Conservation (phyloP, 768 basidiomycete species). For the Mycena polygramma region DNA sequence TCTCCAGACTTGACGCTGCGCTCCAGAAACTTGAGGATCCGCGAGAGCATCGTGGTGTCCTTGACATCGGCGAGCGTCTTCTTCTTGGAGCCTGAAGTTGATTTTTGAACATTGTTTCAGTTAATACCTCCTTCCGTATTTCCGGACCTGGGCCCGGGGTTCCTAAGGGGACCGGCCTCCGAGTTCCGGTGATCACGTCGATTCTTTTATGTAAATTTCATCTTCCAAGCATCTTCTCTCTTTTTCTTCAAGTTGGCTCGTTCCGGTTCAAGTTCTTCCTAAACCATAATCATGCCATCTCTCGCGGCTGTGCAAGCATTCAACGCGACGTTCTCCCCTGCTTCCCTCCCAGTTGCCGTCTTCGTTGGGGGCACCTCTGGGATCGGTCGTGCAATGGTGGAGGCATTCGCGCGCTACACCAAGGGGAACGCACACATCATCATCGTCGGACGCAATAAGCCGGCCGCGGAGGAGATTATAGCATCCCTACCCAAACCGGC, state of each 20-base stretch:
- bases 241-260: no score
- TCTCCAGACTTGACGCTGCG: constrained; percentile 83
- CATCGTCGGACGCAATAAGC: constrained; percentile 54
- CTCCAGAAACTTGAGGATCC: constrained; percentile 83
- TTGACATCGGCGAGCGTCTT: constrained; percentile 74
- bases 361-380: constrained; percentile 47
- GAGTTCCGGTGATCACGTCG: no score
- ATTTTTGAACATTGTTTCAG: no score
- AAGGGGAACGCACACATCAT: constrained; percentile 59
- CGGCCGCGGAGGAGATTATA: constrained; percentile 53
- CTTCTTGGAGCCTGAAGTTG: constrained; percentile 46
- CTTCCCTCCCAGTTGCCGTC: constrained; percentile 43
- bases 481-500: constrained; percentile 47
- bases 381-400: constrained; percentile 52
- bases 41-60: constrained; percentile 70
- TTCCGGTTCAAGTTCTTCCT: no score
- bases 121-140: no score
- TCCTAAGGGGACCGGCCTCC: no score
- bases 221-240: no score
- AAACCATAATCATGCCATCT: constrained; percentile 31
- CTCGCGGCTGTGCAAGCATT: constrained; percentile 36
- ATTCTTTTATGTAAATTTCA: no score
- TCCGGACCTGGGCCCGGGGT: no score
- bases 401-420: constrained; percentile 52
- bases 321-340: constrained; percentile 42